Evolutionary conservation across 257 asterid genomes (phyloP).

Genomic region (Agastache rugosa): DNA sequence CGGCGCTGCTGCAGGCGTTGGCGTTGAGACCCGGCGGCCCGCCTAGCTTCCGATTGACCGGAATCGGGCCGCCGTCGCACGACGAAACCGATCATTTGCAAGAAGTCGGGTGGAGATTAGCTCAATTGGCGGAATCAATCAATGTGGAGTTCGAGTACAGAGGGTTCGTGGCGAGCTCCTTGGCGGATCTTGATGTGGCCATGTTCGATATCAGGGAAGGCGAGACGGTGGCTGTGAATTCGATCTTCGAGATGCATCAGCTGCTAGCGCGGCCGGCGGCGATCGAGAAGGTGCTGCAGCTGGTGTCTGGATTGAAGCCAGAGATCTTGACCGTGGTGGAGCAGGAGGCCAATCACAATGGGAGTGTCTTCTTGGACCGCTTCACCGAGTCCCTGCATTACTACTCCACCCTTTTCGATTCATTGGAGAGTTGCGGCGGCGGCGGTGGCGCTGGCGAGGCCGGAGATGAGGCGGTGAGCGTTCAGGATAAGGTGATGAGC

Average conservation of each 20-base stretch:
- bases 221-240: slow-evolving; percentile 81
- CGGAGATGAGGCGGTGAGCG: slow-evolving; percentile 50
- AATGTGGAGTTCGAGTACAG: slow-evolving; percentile 75
- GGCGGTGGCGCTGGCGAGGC: slow-evolving; percentile 28
- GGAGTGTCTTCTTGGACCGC: slow-evolving; percentile 73
- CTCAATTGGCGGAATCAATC: slow-evolving; percentile 70
- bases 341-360: slow-evolving; percentile 89
- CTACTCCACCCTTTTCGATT: slow-evolving; percentile 89
- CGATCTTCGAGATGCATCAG: slow-evolving; percentile 82
- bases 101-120: slow-evolving; percentile 78
- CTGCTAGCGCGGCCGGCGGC: slow-evolving; percentile 72
- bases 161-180: slow-evolving; percentile 67
- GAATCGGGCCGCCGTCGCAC: slow-evolving; percentile 76
- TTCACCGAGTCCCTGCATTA: slow-evolving; percentile 82
- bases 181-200: slow-evolving; percentile 78
- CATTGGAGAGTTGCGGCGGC: slow-evolving; percentile 67
- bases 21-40: slow-evolving; percentile 91
- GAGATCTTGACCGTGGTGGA: slow-evolving; percentile 81
- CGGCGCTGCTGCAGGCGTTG: slow-evolving; percentile 82
- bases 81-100: slow-evolving; percentile 74
- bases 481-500: slow-evolving; percentile 80
- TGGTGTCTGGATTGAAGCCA: slow-evolving; percentile 68
- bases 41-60: slow-evolving; percentile 78
- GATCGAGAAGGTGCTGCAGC: slow-evolving; percentile 58
- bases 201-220: slow-evolving; percentile 73